These are phyloP conservation scores for Stylonectria norvegica DNA, from an alignment of 2,329 filamentous ascomycete genomes.

Conservation along the genomic window DNA sequence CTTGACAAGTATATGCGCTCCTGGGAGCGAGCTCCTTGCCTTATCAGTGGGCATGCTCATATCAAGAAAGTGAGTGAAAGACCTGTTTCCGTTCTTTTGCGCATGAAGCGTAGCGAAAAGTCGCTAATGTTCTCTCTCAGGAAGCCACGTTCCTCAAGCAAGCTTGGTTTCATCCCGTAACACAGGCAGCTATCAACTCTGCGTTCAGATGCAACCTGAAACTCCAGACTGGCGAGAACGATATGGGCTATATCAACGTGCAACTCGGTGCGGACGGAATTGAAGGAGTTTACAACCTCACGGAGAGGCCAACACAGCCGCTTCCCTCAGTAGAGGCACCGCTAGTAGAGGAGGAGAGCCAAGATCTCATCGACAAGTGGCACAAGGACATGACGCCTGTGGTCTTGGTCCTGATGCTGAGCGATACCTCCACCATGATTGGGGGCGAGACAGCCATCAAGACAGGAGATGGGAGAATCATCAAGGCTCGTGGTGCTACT, in stretches of 20 bases:
- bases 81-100: not conserved
- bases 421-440: conserved; percentile 12
- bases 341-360: not conserved
- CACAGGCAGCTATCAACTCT: conserved; percentile 6
- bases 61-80: not conserved
- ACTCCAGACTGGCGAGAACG: conserved; percentile 5
- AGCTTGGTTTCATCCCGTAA: conserved; percentile 7
- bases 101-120: not conserved
- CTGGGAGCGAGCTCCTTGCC: conserved; percentile 4
- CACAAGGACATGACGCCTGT: conserved; percentile 13
- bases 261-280: conserved; percentile 4
- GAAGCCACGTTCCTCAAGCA: conserved; percentile 7
- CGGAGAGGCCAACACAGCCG: conserved; percentile 3
- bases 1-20: conserved; percentile 8
- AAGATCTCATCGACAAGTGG: conserved; percentile 8
- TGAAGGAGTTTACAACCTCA: conserved; percentile 3
- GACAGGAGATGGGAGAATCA: conserved; percentile 1
- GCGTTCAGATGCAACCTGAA: conserved; percentile 3
- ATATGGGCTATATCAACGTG: conserved; percentile 8
- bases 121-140: not conserved
- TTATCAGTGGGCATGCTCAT: conserved; percentile 4
- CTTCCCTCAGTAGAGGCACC: conserved; percentile 19
- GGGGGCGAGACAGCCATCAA: conserved; percentile 14
- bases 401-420: conserved; percentile 16
- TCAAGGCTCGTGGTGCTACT: conserved; percentile 6